Evolutionary conservation across 306 rosid genomes (phyloP).

Genomic region (Elaeagnus macrophylla): DNA sequence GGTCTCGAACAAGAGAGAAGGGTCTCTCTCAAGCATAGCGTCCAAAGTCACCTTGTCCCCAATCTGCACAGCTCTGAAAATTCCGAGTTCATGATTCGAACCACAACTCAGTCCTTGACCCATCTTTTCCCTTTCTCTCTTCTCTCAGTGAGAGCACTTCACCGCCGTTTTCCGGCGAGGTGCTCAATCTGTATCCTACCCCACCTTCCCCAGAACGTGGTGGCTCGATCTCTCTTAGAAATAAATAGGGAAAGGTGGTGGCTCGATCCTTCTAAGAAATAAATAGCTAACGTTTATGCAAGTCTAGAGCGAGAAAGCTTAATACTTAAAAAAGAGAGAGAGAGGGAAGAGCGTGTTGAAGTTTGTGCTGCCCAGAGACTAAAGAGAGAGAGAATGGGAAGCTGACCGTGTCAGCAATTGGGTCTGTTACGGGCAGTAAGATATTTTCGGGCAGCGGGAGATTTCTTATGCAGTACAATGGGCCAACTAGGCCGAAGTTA

Average conservation of each 20-base stretch:
- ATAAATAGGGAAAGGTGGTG: conserved; percentile 30
- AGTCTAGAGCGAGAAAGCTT: conserved; percentile 8
- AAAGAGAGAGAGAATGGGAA: conserved; percentile 4
- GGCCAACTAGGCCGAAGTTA: conserved; percentile 7
- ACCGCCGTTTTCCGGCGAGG: conserved; percentile 20
- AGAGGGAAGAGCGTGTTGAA: conserved; percentile 18
- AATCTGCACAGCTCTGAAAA: conserved; percentile 69
- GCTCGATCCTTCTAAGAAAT: conserved; percentile 14
- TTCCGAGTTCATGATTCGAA: conserved; percentile 54
- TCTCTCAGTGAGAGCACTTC: conserved; percentile 1
- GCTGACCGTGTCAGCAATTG: conserved; percentile 50
- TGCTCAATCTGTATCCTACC: conserved; percentile 17
- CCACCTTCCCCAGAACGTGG: conserved; percentile 42
- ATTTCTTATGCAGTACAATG: conserved; percentile 7
- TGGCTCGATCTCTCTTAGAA: conserved; percentile 18
- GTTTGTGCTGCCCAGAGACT: conserved; percentile 19
- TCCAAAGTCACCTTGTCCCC: conserved; percentile 54
- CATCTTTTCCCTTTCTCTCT: conserved; percentile 30
- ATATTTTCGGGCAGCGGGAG: conserved; percentile 42
- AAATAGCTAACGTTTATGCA: conserved; percentile 41
- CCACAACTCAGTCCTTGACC: conserved; percentile 94
- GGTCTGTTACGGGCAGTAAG: conserved; percentile 45
- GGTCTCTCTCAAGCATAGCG: conserved; percentile 38
- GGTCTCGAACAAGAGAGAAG: conserved; percentile 40
- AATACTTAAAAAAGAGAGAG: background rate